phyloP scores from a whole-genome alignment of 2,329 filamentous ascomycete genomes.

The Colletotrichum sp. region DNA sequence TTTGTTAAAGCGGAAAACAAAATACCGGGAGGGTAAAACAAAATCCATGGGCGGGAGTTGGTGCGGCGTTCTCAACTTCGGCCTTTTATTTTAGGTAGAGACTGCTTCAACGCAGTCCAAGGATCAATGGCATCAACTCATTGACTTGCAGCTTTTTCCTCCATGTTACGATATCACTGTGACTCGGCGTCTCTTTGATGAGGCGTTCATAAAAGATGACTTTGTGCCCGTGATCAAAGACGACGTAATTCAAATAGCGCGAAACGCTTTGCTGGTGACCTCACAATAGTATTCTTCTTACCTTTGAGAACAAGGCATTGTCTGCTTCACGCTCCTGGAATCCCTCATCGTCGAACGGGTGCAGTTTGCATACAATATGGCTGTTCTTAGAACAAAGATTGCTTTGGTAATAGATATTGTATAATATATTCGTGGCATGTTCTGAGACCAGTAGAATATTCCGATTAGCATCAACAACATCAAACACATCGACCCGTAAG shows the following conservation, averaged over 20 bases:
- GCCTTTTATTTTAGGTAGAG: constrained; percentile 11
- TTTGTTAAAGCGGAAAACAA: constrained; percentile 11
- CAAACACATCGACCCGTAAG: neutral
- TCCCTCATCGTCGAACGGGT: neutral
- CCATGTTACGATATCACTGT: neutral
- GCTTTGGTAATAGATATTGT: neutral
- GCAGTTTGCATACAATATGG: neutral
- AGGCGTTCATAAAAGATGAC: neutral
- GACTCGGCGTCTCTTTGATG: neutral
- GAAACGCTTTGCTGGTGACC: neutral
- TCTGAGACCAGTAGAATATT: neutral
- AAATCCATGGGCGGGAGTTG: constrained; percentile 27
- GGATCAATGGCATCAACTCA: constrained; percentile 14
- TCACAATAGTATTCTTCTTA: neutral
- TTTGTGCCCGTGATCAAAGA: neutral
- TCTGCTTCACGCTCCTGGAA: neutral
- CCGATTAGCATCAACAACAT: neutral
- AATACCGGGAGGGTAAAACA: constrained; percentile 10
- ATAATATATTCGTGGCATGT: neutral
- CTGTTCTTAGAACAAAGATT: neutral
- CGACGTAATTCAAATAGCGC: neutral
- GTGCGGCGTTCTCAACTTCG: constrained; percentile 28
- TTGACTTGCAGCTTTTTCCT: neutral
- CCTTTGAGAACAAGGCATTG: neutral
- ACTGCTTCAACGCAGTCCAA: constrained; percentile 21